phyloP scores from a whole-genome alignment of 805 yeast species.

The Zygosaccharomyces pseudorouxii region DNA sequence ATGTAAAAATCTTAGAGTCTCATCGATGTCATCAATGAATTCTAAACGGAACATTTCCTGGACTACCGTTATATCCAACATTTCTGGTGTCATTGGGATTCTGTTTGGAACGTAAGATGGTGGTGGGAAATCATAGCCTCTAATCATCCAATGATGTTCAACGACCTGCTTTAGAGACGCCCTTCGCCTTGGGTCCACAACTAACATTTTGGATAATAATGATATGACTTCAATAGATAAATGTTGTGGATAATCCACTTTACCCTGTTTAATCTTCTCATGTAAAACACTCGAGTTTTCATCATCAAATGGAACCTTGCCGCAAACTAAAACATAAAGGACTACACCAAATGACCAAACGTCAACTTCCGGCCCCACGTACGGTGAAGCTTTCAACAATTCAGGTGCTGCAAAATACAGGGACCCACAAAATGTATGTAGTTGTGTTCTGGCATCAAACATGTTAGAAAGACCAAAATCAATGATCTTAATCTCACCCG shows the following conservation, averaged over 20 bases:
- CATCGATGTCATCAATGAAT: conserved; percentile 61
- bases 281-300: conserved; percentile 87
- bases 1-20: conserved; percentile 52
- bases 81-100: conserved; percentile 50
- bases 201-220: conserved; percentile 79
- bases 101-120: conserved; percentile 73
- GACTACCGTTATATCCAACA: conserved; percentile 50
- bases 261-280: conserved; percentile 87
- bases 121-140: conserved; percentile 74
- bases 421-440: conserved; percentile 95
- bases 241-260: conserved; percentile 84
- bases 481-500: conserved; percentile 91
- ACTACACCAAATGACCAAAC: conserved; percentile 99
- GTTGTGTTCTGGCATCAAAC: conserved; percentile 61
- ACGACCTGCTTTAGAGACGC: conserved; percentile 75
- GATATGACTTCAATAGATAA: conserved; percentile 77
- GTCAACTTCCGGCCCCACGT: conserved; percentile 95
- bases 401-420: conserved; percentile 98
- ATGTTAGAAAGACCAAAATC: conserved; percentile 94
- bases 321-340: conserved; percentile 89
- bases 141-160: conserved; percentile 91
- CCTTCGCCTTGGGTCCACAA: conserved; percentile 79
- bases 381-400: conserved; percentile 84
- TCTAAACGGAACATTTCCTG: conserved; percentile 74
- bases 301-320: conserved; percentile 97